These are phyloP conservation scores for Ganoderma lucidum DNA, from an alignment of 1,284 basidiomycete species.

Conservation along the genomic window DNA sequence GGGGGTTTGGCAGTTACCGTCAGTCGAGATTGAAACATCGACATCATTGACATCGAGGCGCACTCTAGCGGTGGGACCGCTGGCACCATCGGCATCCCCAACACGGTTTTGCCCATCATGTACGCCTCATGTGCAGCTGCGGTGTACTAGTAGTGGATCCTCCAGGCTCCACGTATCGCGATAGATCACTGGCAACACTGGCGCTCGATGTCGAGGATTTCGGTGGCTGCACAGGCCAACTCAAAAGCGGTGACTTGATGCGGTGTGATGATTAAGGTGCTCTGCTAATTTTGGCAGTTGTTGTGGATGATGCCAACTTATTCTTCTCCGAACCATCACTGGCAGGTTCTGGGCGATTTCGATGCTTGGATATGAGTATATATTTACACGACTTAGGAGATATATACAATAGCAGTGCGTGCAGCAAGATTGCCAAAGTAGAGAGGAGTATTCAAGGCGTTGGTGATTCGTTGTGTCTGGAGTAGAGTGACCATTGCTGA, in stretches of 20 bases:
- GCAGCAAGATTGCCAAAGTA: background rate
- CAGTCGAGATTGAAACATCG: background rate
- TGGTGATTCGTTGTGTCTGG: background rate
- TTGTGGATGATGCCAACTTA: conserved; percentile 15
- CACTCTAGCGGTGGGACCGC: background rate
- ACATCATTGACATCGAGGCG: background rate
- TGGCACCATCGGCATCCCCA: background rate
- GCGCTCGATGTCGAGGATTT: background rate
- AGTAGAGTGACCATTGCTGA: background rate
- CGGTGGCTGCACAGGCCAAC: background rate
- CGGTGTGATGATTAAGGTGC: conserved; percentile 16
- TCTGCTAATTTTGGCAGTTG: conserved; percentile 20
- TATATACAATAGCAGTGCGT: background rate
- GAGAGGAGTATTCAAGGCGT: background rate
- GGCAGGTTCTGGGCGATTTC: background rate
- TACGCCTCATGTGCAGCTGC: background rate
- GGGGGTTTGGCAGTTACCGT: conserved; percentile 1
- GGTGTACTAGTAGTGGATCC: background rate
- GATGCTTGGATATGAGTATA: background rate
- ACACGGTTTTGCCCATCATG: background rate
- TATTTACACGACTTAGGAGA: background rate
- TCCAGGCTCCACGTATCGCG: background rate
- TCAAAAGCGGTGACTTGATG: background rate
- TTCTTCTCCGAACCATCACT: background rate
- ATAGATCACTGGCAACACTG: background rate